Base-by-base conservation (phyloP, 1,139 yeast genomes). In the Diutina pseudorugosa region DNA sequence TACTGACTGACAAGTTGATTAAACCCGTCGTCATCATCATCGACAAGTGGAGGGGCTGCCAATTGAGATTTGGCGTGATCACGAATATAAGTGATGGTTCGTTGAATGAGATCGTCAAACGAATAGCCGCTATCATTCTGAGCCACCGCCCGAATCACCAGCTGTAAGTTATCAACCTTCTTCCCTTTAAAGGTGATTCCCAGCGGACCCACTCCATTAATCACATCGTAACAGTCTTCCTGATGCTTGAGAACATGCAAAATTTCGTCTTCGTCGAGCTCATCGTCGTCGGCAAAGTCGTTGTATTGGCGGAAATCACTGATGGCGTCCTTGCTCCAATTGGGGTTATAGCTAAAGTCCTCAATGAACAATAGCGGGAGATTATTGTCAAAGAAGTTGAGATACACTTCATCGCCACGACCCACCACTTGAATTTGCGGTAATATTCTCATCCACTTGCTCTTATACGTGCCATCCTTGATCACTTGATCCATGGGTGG, bases 181-280 rank as follows among this genome's bases (percentile, higher is more conserved):
- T 33, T 20, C 8, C 18, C 21, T 19, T 45, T 45, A 16, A 45
- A 45, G 8, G 25, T 45, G 21, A 45, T 25, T 9, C 40, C 49
- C 19, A 45, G 16, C 11, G 49, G 49, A 2, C 49, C 67, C 14
- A 64, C 51, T 3, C 67, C 70, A 52, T 61, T 62, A 7, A 70
- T 59, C 14, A 57, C 60, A 55, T 67, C 71, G 54, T 61, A 61
- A 8, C 57, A 51, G 4, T 55, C 53, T 54, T 68, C 70, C 56
- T 69, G 73, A 41, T 54, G 58, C 41, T 57, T 50, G 8, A 68
- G 57, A 27, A 61, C 53, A 9, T 58, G 54, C 1, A 60, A 36
- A 19, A 60, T 52, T 40, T 59, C 60, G 9, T 51, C 56, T 6
- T 56, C 57, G 19, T 58, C 57, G 2, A 43, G 41, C 7, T 52